phyloP scores from a whole-genome alignment of 768 basidiomycete species.

The Amanita pallidorosea region DNA sequence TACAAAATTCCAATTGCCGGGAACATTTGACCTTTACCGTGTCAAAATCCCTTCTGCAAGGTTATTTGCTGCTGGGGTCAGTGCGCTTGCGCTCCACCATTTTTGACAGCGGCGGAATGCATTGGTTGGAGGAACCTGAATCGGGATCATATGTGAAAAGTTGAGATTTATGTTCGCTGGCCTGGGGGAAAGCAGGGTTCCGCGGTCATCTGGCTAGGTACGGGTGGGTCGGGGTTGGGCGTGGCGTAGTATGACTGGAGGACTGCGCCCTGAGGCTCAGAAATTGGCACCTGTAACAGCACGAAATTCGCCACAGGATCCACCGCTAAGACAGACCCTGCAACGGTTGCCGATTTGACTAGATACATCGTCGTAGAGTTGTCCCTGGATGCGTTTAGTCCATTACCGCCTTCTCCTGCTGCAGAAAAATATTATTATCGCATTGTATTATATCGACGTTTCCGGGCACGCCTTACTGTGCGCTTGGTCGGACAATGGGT shows the following conservation, averaged over 20 bases:
- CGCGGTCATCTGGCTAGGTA: slow-evolving; percentile 39
- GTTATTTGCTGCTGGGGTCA: background rate
- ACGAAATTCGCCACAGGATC: too few relatives aligned
- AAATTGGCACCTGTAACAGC: background rate
- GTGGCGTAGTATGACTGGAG: slow-evolving; percentile 46
- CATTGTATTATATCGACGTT: background rate
- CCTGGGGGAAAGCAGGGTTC: slow-evolving; percentile 23
- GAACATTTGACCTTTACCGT: too few relatives aligned
- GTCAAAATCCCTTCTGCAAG: too few relatives aligned
- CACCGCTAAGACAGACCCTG: background rate
- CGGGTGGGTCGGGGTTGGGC: slow-evolving; percentile 40
- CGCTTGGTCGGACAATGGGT: background rate
- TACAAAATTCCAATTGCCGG: too few relatives aligned
- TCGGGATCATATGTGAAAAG: slow-evolving; percentile 42
- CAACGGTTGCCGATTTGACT: background rate
- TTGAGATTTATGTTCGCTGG: slow-evolving; percentile 34
- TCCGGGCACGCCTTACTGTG: background rate
- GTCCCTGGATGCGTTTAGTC: background rate
- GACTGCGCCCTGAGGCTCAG: slow-evolving; percentile 8
- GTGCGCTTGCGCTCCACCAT: slow-evolving; percentile 10
- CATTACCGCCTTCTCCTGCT: background rate
- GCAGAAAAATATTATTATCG: background rate
- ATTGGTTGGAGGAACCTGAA: slow-evolving; percentile 45
- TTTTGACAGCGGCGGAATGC: slow-evolving; percentile 23
- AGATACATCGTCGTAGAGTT: background rate